A percentile compares a stretch with the other conserved stretches of the same genome.
These are phyloP conservation scores for Capsicum chinense DNA, from an alignment of 257 asterid genomes.

Conservation along the genomic window DNA sequence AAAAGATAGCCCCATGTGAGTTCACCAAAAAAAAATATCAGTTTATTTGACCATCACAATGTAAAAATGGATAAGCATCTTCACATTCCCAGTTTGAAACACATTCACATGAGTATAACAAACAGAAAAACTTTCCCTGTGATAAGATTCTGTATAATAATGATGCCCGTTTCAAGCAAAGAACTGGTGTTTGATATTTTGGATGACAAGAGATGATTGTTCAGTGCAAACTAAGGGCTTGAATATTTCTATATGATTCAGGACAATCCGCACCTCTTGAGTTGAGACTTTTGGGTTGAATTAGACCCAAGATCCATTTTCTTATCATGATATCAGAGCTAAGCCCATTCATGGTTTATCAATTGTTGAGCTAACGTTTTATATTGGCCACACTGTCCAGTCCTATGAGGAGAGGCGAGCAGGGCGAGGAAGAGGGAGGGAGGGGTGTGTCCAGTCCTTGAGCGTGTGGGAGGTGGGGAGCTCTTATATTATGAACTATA, in stretches of 20 bases:
- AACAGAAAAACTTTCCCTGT: background rate
- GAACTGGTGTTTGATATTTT: background rate
- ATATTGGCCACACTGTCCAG: background rate
- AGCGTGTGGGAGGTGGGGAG: background rate
- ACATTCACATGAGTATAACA: background rate
- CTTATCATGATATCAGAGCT: background rate
- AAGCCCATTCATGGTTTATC: background rate
- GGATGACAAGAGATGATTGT: background rate
- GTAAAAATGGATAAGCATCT: background rate
- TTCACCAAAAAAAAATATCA: conserved; percentile 24
- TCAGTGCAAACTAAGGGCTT: background rate
- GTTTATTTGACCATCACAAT: conserved; percentile 1
- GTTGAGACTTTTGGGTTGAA: background rate
- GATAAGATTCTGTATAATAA: background rate
- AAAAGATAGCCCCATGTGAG: background rate
- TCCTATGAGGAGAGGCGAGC: background rate
- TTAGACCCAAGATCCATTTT: background rate
- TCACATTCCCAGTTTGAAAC: background rate
- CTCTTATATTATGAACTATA: background rate
- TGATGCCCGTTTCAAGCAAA: background rate
- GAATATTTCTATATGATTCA: background rate
- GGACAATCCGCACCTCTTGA: background rate
- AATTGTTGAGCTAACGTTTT: background rate
- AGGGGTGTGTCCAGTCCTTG: background rate
- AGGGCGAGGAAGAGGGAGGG: background rate